Evolutionary conservation across 2,329 filamentous ascomycete species (phyloP).

Genomic region (Colletotrichum nymphaeae): DNA sequence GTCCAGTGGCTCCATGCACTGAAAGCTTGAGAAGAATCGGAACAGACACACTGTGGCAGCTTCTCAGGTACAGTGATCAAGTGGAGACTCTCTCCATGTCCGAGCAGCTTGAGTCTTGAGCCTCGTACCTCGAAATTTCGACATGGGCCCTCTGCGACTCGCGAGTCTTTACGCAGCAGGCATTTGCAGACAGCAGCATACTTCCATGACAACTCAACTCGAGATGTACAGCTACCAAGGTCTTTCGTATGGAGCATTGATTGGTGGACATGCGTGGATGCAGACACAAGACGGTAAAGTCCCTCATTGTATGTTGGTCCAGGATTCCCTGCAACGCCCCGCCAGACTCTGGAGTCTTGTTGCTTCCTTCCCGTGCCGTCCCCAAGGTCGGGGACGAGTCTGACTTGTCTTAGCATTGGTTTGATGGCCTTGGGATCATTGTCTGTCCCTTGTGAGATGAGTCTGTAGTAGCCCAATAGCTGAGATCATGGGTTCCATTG

Average conservation of each 20-base stretch:
- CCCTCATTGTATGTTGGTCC: constrained; percentile 10
- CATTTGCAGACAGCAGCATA: not conserved
- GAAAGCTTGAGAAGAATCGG: not conserved
- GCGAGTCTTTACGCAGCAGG: not conserved
- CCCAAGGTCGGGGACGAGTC: not conserved
- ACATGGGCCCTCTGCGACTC: not conserved
- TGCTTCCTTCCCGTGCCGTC: constrained; percentile 30
- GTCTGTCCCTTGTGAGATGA: not conserved
- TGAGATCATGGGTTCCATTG: too few relatives aligned
- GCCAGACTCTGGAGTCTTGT: not conserved
- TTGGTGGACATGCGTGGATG: too few relatives aligned
- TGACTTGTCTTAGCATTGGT: not conserved
- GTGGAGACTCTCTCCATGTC: not conserved
- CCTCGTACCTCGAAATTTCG: constrained; percentile 3
- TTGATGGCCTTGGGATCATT: not conserved
- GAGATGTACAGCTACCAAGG: too few relatives aligned
- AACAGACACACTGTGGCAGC: not conserved
- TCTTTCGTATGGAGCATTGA: not conserved
- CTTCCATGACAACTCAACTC: not conserved
- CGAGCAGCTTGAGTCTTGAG: constrained; percentile 4
- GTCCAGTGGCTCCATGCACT: not conserved
- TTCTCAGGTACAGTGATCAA: constrained; percentile 20
- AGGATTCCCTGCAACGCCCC: constrained; percentile 15
- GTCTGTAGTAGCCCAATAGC: too few relatives aligned
- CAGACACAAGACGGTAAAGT: not conserved